These are phyloP conservation scores for Jacaranda mimosifolia DNA, from an alignment of 257 asterid species.

Conservation along the genomic window DNA sequence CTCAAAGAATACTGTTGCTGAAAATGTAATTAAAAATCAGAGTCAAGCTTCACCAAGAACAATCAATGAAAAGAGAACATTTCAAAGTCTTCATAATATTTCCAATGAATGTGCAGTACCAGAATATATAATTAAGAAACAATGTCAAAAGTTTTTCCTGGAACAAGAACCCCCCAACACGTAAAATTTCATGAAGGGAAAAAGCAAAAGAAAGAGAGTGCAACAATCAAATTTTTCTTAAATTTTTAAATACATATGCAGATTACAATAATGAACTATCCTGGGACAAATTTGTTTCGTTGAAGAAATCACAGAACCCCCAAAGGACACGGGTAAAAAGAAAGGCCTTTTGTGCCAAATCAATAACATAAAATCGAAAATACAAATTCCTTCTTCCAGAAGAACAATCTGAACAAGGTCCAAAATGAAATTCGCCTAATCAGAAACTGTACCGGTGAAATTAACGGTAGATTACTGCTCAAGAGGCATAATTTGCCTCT, in stretches of 20 bases:
- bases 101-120: conserved; percentile 17
- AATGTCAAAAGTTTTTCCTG: background rate
- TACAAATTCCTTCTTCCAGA: conserved; percentile 27
- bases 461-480: conserved; percentile 52
- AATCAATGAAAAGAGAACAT: background rate
- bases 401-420: conserved; percentile 27
- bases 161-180: conserved; percentile 10
- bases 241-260: background rate
- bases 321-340: background rate
- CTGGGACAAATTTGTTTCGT: background rate
- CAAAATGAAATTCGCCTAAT: conserved; percentile 22
- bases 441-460: conserved; percentile 56
- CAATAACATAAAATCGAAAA: conserved; percentile 8
- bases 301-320: conserved; percentile 2
- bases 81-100: background rate
- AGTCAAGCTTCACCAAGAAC: conserved; percentile 30
- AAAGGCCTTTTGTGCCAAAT: background rate
- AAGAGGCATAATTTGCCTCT: conserved; percentile 46
- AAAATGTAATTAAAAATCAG: conserved; percentile 39
- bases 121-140: conserved; percentile 16
- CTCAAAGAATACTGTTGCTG: conserved; percentile 74
- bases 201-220: background rate
- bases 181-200: conserved; percentile 8
- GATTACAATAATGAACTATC: background rate
- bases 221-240: conserved; percentile 21